Conservation (phyloP, 805 yeast species). For the Kregervanrija pseudodelftensis region DNA sequence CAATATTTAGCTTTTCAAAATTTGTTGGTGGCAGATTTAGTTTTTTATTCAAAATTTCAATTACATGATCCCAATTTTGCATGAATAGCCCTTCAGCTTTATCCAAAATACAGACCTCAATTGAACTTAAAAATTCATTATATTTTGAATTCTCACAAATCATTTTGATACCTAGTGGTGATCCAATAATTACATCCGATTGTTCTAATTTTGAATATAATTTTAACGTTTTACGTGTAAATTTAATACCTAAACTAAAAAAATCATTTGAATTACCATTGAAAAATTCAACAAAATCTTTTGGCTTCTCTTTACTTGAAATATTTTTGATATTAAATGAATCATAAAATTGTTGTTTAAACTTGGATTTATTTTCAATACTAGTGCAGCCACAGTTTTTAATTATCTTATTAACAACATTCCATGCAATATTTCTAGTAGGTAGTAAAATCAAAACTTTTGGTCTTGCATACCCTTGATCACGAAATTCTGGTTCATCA, state of each 20-base stretch:
- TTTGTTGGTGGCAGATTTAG: constrained; percentile 72
- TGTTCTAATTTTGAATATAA: constrained; percentile 77
- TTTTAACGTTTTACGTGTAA: constrained; percentile 81
- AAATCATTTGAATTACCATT: constrained; percentile 89
- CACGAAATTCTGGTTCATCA: constrained; percentile 59
- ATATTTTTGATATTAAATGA: constrained; percentile 25
- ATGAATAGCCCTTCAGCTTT: constrained; percentile 79
- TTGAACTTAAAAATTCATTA: constrained; percentile 79
- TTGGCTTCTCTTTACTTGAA: constrained; percentile 56
- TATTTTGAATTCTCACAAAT: constrained; percentile 43
- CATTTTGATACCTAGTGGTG: constrained; percentile 84
- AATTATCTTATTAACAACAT: constrained; percentile 56
- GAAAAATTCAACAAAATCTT: constrained; percentile 72
- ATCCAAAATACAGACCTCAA: constrained; percentile 76
- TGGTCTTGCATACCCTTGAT: constrained; percentile 95
- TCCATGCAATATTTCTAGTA: constrained; percentile 70
- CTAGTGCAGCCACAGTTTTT: constrained; percentile 61
- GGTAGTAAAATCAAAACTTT: constrained; percentile 79
- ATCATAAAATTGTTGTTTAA: constrained; percentile 60
- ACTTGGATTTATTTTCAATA: constrained; percentile 74
- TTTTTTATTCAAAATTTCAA: constrained; percentile 55
- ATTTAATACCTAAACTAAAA: constrained; percentile 84
- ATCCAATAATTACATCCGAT: constrained; percentile 82
- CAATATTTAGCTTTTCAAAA: constrained; percentile 56
- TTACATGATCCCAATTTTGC: constrained; percentile 90